phyloP scores from a whole-genome alignment of 176 grass and related monocot species.

The Phoenix dactylifera region DNA sequence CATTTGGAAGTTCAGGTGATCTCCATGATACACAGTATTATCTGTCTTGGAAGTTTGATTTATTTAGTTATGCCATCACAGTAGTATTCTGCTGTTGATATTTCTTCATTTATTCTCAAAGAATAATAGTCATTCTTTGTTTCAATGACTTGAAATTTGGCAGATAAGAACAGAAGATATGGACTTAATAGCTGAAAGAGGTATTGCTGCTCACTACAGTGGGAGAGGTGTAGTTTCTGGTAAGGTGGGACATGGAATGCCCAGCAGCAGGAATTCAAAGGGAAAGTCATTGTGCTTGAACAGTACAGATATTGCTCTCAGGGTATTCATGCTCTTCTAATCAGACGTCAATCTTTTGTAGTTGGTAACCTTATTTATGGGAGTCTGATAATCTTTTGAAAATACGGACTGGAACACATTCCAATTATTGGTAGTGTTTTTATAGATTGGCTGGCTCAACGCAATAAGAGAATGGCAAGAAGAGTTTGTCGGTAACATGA shows the following conservation, averaged over 20 bases:
- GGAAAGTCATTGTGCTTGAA: conserved; percentile 76
- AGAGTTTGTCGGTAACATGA: conserved; percentile 99
- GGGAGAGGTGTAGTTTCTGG: conserved; percentile 62
- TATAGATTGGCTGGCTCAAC: conserved; percentile 97
- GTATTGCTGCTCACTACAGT: conserved; percentile 92
- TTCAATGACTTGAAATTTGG: not conserved
- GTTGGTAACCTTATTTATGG: conserved; percentile 1
- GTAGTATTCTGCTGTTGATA: too few species aligned
- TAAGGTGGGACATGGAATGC: conserved; percentile 47
- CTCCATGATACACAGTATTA: not conserved
- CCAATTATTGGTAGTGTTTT: not conserved
- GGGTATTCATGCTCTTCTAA: conserved; percentile 43
- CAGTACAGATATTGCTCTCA: conserved; percentile 70
- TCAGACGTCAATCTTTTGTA: not conserved
- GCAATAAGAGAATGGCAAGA: conserved; percentile 99
- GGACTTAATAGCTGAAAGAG: conserved; percentile 99
- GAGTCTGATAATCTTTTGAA: too few species aligned
- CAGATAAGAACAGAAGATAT: conserved; percentile 99
- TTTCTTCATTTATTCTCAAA: too few species aligned
- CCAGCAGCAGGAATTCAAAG: conserved; percentile 54
- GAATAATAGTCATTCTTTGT: too few species aligned
- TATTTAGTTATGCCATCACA: too few species aligned
- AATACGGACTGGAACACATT: too few species aligned
- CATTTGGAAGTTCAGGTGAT: conserved; percentile 94
- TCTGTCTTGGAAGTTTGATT: not conserved